Evolutionary conservation across 192 early-diverging fungal species (phyloP), one percentile per base, ranked within the genome.

Genomic region (Gonapodya prolifera): DNA sequence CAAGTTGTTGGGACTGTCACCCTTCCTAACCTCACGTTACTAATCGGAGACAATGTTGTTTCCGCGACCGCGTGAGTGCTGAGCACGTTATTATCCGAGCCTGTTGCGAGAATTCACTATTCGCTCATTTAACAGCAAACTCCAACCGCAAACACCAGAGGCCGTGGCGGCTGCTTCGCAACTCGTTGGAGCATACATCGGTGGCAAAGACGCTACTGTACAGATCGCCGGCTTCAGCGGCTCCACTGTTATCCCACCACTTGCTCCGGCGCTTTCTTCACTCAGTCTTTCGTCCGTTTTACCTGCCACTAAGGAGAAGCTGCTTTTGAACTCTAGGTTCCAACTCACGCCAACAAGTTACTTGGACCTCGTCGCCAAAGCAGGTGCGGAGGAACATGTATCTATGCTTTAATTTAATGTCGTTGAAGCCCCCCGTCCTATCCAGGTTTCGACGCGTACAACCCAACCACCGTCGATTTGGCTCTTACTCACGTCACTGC

Each of bases 11-110:
- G 45, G 23, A 61, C 45, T 61, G 45, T 61, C 45, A 61, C 45
- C 23, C 2, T 61, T 16, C 45, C 79, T 8, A 81, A 80, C 70
- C 78, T 90, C 79, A 81, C 80, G 16, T 76, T 90, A 30, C 70
- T 35, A 29, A 86, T 83, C 70, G 86, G 86, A 61, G 69, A 75
- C 29, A 87, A 84, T 75, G 77, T 78, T 30, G 76, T 83, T 17
- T 78, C 77, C 33, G 85, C 85, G 29, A 75, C 75, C 23, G 86
- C 84, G 45, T 61, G 45, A 23, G 45, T 61, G 8, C 23, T 61
- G 45, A 61, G 45, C 8, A 8, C 45, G 23, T 16, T 61, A 16
- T 61, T 8, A 16, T 61, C 45, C 45, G 23, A 16, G 8, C 8
- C 23, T 61, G 45, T 16, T 8, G 8, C 23, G 45, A 16, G 45